A percentile compares a stretch with the other conserved stretches of the same genome.
These are phyloP conservation scores for Didymella pinodella DNA, from an alignment of 2,329 filamentous ascomycete genomes.

Conservation along the genomic window DNA sequence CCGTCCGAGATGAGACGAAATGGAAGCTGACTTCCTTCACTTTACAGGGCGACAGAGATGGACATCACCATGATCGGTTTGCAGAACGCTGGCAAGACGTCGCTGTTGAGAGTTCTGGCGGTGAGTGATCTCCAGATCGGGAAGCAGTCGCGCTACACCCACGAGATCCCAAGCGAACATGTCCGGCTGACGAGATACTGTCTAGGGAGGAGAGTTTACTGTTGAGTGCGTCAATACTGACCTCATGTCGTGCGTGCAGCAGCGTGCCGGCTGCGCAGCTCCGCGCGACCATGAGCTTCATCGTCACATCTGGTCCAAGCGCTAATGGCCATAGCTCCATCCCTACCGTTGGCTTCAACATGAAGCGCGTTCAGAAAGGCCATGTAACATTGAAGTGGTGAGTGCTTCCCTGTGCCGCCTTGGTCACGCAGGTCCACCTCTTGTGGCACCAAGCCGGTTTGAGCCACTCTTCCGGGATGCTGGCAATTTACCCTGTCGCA, in stretches of 20 bases:
- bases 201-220: conserved; percentile 95
- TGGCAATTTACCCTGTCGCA: conserved; percentile 40
- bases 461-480: conserved; percentile 43
- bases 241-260: conserved; percentile 37
- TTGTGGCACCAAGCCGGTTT: conserved; percentile 47
- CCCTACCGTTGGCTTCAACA: conserved; percentile 98
- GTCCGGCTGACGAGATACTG: conserved; percentile 41
- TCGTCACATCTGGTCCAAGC: conserved; percentile 38
- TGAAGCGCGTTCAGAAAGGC: conserved; percentile 96
- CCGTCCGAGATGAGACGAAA: conserved; percentile 19
- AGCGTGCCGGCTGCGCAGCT: conserved; percentile 38
- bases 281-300: conserved; percentile 41
- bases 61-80: conserved; percentile 99
- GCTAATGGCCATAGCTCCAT: conserved; percentile 77
- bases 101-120: conserved; percentile 88
- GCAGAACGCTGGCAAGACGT: conserved; percentile 98
- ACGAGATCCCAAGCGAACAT: conserved; percentile 29
- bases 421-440: conserved; percentile 49
- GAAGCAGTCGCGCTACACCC: conserved; percentile 41
- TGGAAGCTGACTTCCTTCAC: conserved; percentile 33
- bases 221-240: conserved; percentile 79
- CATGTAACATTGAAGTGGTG: conserved; percentile 97
- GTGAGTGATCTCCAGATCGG: conserved; percentile 67
- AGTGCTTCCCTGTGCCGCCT: conserved; percentile 46
- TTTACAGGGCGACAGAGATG: conserved; percentile 92